Percentiles rank a stretch among this genome's conserved stretches.
phyloP scores from a whole-genome alignment of 176 grass and related monocot genomes.

The Oryza meyeriana region DNA sequence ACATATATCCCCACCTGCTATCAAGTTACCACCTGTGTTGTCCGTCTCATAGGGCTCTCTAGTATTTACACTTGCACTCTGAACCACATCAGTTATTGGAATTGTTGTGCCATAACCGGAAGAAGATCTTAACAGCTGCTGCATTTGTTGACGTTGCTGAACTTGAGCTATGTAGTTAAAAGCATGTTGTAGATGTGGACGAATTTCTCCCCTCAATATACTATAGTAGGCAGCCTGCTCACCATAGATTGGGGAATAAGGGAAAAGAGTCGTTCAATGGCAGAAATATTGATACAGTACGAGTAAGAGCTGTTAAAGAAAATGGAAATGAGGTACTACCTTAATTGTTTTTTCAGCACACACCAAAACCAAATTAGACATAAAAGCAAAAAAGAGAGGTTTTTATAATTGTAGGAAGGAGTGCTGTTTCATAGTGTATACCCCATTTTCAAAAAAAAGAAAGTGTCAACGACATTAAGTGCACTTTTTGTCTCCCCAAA shows the following conservation, averaged over 20 bases:
- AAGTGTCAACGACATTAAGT: too few relatives aligned
- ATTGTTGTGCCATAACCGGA: slow-evolving; percentile 49
- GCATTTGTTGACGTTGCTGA: slow-evolving; percentile 36
- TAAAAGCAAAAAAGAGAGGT: neutral
- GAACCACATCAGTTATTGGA: slow-evolving; percentile 62
- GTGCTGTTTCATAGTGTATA: too few relatives aligned
- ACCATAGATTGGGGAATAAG: neutral
- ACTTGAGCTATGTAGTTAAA: neutral
- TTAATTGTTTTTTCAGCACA: neutral
- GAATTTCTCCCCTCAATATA: slow-evolving; percentile 31
- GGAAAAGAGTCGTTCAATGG: neutral
- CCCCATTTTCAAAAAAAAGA: too few relatives aligned
- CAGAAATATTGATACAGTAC: slow-evolving; percentile 6
- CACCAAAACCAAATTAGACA: neutral
- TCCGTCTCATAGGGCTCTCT: slow-evolving; percentile 31
- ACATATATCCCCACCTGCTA: slow-evolving; percentile 16
- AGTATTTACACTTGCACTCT: slow-evolving; percentile 35
- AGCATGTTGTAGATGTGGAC: slow-evolving; percentile 15
- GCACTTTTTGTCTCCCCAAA: too few relatives aligned
- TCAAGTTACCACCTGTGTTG: slow-evolving; percentile 37
- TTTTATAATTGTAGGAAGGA: slow-evolving; percentile 1
- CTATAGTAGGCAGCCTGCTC: slow-evolving; percentile 54
- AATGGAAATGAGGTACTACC: slow-evolving; percentile 21
- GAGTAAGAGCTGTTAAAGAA: slow-evolving; percentile 3
- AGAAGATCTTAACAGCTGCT: slow-evolving; percentile 36